Conservation (phyloP, 179 eudicot genomes). For the Drosera spatulata region DNA sequence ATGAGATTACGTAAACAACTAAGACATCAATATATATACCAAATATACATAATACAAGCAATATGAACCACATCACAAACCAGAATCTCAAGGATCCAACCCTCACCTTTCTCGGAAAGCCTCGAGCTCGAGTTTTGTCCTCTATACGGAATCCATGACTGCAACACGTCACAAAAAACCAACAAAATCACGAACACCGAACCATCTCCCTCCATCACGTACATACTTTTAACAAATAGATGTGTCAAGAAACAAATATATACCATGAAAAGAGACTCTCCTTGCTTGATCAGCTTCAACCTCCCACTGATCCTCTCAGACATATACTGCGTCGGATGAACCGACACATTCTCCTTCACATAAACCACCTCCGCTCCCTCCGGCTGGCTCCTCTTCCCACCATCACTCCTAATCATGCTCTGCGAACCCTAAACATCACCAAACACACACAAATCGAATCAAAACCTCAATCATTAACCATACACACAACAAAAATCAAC, state of each 20-base stretch:
- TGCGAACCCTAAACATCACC: slow-evolving; percentile 35
- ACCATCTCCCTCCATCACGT: background rate
- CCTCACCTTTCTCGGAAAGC: slow-evolving; percentile 81
- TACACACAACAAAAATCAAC: too few species aligned
- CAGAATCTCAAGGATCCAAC: background rate
- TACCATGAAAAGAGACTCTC: slow-evolving; percentile 59
- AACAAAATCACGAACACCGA: background rate
- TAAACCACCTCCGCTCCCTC: slow-evolving; percentile 66
- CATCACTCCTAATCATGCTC: slow-evolving; percentile 41
- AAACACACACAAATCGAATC: background rate
- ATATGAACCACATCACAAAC: background rate
- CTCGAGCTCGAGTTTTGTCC: slow-evolving; percentile 68
- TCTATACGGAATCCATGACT: slow-evolving; percentile 95
- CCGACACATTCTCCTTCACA: slow-evolving; percentile 77
- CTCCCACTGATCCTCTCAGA: slow-evolving; percentile 91
- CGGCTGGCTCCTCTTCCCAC: slow-evolving; percentile 54
- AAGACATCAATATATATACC: too few species aligned
- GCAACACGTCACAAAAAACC: slow-evolving; percentile 7
- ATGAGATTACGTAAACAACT: too few species aligned
- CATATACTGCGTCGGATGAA: slow-evolving; percentile 87
- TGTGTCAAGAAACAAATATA: background rate
- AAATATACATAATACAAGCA: background rate
- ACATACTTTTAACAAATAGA: too few species aligned
- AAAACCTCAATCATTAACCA: background rate
- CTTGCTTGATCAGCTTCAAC: slow-evolving; percentile 74